A percentile compares a stretch with the other conserved stretches of the same genome.
Conservation (phyloP, 73 alveolate species). For the Breviolum minutum region DNA sequence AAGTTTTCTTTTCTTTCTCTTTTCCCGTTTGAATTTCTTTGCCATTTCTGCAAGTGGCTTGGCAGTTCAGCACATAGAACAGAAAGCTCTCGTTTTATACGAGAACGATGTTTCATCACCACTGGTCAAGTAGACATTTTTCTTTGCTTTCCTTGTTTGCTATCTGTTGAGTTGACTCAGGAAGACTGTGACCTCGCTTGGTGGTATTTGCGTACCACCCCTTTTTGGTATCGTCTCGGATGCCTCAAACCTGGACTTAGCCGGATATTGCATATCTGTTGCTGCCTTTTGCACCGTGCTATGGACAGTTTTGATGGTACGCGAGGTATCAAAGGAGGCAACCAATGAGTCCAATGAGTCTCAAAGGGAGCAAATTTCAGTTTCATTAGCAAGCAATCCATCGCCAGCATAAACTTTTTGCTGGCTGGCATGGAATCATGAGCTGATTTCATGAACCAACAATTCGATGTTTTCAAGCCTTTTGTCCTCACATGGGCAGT, state of each 20-base stretch:
- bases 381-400: constrained; percentile 29
- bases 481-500: too few species aligned
- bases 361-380: constrained; percentile 37
- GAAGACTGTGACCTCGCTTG: constrained; percentile 73
- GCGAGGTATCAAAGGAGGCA: background rate
- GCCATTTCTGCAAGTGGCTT: too few species aligned
- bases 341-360: background rate
- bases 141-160: background rate
- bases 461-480: too few species aligned
- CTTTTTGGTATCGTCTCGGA: constrained; percentile 75
- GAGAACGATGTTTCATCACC: background rate
- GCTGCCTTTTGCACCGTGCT: constrained; percentile 7
- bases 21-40: too few species aligned
- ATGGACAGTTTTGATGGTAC: constrained; percentile 52
- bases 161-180: background rate
- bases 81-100: too few species aligned
- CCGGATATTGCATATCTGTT: background rate
- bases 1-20: too few species aligned
- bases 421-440: background rate
- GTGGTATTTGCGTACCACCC: constrained; percentile 72
- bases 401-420: constrained; percentile 20
- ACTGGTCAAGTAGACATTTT: background rate
- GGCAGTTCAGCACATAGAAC: too few species aligned
- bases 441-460: too few species aligned
- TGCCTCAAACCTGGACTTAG: constrained; percentile 50